A percentile compares a stretch with the other conserved stretches of the same genome.
Evolutionary conservation across 139 green algal species (phyloP).

Genomic region (Pleodorina starrii): DNA sequence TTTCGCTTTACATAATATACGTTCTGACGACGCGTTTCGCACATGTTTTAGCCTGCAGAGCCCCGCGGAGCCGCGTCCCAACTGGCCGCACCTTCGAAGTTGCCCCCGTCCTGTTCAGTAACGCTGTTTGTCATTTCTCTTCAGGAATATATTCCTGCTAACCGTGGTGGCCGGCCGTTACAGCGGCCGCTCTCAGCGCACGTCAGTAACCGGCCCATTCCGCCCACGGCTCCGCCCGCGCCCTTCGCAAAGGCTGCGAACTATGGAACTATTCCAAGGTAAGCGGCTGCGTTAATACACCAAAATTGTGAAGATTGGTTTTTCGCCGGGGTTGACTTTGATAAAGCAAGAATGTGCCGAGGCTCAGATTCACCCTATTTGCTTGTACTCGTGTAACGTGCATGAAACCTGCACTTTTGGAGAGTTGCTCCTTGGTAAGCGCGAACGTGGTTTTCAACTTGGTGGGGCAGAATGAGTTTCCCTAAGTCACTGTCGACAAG

Average conservation of each 20-base stretch:
- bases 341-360: too few species aligned
- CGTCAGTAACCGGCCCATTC: conserved; percentile 8
- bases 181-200: conserved; percentile 35
- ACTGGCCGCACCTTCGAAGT: conserved; percentile 3
- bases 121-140: background rate
- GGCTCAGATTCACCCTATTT: too few species aligned
- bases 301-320: too few species aligned
- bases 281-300: too few species aligned
- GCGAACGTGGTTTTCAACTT: too few species aligned
- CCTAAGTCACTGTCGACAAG: too few species aligned
- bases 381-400: too few species aligned
- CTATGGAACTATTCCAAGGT: background rate
- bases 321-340: too few species aligned
- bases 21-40: too few species aligned
- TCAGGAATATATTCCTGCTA: conserved; percentile 44
- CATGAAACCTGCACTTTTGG: too few species aligned
- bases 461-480: too few species aligned
- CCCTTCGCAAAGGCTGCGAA: background rate
- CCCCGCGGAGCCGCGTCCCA: background rate
- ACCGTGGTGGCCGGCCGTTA: background rate
- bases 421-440: too few species aligned
- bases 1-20: background rate
- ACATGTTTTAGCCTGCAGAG: background rate
- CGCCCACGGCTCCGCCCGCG: background rate
- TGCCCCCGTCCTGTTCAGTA: background rate